phyloP scores from a whole-genome alignment of 306 rosid genomes.

The Carpinus viminea region DNA sequence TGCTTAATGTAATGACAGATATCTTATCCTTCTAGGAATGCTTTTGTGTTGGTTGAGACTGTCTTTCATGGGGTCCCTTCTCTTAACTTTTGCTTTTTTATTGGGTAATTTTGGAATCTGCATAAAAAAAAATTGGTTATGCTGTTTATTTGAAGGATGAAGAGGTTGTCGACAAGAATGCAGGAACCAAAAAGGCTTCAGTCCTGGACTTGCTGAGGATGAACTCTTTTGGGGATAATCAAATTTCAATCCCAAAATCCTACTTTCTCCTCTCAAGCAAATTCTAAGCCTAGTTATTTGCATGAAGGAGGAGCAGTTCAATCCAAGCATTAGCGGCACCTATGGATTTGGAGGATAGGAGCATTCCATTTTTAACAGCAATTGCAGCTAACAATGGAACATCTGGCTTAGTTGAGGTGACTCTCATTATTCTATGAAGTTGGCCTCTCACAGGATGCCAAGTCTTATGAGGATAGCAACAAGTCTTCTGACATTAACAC shows the following conservation, averaged over 20 bases:
- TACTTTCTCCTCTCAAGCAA: not conserved
- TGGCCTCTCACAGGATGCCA: too few relatives aligned
- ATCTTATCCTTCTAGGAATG: not conserved
- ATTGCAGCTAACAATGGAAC: not conserved
- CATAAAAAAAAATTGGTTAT: not conserved
- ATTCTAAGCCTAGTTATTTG: too few relatives aligned
- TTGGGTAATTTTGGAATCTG: not conserved
- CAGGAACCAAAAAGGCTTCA: not conserved
- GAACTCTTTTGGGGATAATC: not conserved
- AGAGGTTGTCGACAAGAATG: not conserved
- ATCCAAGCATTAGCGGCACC: too few relatives aligned
- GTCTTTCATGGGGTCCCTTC: not conserved
- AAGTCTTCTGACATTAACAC: not conserved
- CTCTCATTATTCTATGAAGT: too few relatives aligned
- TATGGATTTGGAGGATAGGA: too few relatives aligned
- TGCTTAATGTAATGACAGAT: not conserved
- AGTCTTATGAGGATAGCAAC: too few relatives aligned
- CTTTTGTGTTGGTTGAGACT: not conserved
- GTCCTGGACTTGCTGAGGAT: not conserved
- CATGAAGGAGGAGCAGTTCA: too few relatives aligned
- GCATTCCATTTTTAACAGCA: too few relatives aligned
- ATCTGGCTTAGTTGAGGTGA: not conserved
- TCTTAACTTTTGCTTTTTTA: not conserved
- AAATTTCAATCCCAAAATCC: too few relatives aligned
- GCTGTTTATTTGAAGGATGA: not conserved